Base-by-base conservation (phyloP, 768 basidiomycete species). In the Neoboletus brunneissimus region DNA sequence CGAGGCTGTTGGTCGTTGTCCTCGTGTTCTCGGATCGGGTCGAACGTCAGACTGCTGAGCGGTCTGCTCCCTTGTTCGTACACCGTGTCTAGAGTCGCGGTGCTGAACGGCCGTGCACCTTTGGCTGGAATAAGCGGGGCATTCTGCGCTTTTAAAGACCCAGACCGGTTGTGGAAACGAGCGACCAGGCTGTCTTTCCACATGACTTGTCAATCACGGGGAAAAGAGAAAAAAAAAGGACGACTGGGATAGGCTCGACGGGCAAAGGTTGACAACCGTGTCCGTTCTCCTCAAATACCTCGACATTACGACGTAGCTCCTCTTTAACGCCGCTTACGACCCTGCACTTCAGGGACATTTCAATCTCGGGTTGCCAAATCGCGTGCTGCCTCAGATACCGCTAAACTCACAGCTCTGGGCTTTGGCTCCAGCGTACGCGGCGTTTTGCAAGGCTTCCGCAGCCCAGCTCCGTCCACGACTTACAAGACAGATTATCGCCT, bases 91-190 rank as follows among this genome's bases (percentile, higher is more conserved):
- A 40, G 4, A 4, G 40, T 35, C 12, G 41, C 32, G 0, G 43
- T 49, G 51, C 55, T 60, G 18, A 51, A 12, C 9, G 57, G 58
- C 11, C 57, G 58, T 1, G 56, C 2, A 13, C 34, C 34, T 20
- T 16, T 40, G n/a, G 38, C 6, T 13, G 59, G 5, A 13, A 69
- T 55, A 2, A 69, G 60, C n/a, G 66, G 61, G 10, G 48, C 55
- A 0, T 42, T 34, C 10, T 65, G 66, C 4, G 64, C 48, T 40
- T 48, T 44, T 8, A 35, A 15, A 8, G 59, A 56, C 25, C 15
- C 13, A 15, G 46, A 16, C 15, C 60, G 60, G 1, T 25, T 31
- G 32, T 68, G 58, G 37, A 68, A 50, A 29, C 51, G 52, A 2
- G 51, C 54, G 27, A 46, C 51, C 49, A 71, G 52, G 42, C 52